These are phyloP conservation scores for Endoconidiophora laricicola DNA, from an alignment of 2,329 filamentous ascomycete species.

Conservation along the genomic window DNA sequence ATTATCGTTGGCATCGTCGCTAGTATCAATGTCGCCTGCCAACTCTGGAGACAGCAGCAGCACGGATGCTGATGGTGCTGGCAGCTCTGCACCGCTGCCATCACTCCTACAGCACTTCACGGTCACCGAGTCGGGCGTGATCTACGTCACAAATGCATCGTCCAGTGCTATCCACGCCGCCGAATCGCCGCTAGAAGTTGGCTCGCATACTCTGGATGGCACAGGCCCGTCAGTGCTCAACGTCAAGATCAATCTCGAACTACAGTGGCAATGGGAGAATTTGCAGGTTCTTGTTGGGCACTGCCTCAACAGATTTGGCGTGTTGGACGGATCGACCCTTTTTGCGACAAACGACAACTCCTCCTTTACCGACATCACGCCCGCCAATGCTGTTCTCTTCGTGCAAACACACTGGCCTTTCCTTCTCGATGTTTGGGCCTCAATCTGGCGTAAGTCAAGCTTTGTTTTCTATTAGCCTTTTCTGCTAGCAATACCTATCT, in stretches of 20 bases:
- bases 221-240: conserved; percentile 2
- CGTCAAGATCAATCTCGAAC: conserved; percentile 3
- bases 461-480: background rate
- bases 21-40: background rate
- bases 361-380: no score
- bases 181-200: background rate
- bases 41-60: background rate
- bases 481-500: background rate
- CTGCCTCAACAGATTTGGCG: conserved; percentile 9
- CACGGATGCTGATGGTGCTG: background rate
- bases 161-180: background rate
- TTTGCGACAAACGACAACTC: no score
- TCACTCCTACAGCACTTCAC: background rate
- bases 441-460: background rate
- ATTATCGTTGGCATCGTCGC: background rate
- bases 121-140: conserved; percentile 1
- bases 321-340: background rate
- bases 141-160: conserved; percentile 4
- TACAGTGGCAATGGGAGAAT: conserved; percentile 10
- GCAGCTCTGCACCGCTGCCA: background rate
- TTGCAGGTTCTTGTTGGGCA: conserved; percentile 10
- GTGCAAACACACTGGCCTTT: no score
- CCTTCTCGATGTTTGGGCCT: background rate
- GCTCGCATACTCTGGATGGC: background rate
- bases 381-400: no score